Evolutionary conservation across 2,329 filamentous ascomycete species (phyloP), one percentile per base, ranked within the genome.

Genomic region (Phialophora expanda): DNA sequence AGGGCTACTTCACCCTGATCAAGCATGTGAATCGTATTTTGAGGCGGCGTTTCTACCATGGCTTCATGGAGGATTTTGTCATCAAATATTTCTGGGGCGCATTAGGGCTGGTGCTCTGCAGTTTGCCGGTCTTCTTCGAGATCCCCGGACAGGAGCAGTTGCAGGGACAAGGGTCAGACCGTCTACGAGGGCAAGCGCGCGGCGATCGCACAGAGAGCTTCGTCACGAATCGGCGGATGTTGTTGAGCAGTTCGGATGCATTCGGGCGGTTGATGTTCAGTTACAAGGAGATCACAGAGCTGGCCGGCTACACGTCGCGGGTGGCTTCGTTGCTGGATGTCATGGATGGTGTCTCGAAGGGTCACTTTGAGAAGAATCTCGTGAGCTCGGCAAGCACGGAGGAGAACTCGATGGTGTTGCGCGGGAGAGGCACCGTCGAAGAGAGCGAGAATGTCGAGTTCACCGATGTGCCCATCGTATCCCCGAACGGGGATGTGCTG

Each of bases 61-160:
- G 93, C n/a, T 90, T 99, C 74, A 97, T 98, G 94, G 95, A 99
- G 77, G 95, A 99, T 78, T 99, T 97, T 78, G 92, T 98, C 65
- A 97, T 99, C 79, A 99, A 99, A 79, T 99, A 99, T 77, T 95
- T 98, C 79, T 99, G 95, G 95, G 95, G 95, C 48, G 94, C 95
- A 1, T 79, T 99, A 51, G 95, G 95, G 1, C 84, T 99, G 70
- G 79, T 97, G 69, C 87, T 99, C 9, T 99, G 95, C 82, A 96
- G 92, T 77, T 89, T 97, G 0, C 95, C 95, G 0, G 94, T 98
- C 1, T 99, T 99, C 78, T 91, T 99, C 83, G 94, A 94, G 78
- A 85, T 97, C 20, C 93, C 93, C 0, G 91, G 90, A 1, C 84
- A 88, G 28, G 53, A 30, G 69, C 81, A 82, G 38, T 78, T 81